Conservation (phyloP, 2,329 filamentous ascomycete genomes). For the Colletotrichum tropicale region DNA sequence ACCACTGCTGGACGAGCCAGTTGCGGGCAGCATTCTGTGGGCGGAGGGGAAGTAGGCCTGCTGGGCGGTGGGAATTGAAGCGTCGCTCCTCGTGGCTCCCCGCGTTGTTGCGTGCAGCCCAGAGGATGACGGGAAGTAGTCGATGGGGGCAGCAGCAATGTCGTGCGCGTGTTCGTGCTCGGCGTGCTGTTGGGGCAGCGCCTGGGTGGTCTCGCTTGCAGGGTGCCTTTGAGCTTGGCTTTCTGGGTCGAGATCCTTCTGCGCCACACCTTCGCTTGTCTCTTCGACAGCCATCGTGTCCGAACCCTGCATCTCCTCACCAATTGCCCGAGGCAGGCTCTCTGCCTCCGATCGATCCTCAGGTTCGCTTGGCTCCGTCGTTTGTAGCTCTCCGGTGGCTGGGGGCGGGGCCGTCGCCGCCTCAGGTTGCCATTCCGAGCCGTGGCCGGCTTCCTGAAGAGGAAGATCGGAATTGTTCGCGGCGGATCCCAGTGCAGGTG, state of each 20-base stretch:
- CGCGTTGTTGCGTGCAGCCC: conserved; percentile 7
- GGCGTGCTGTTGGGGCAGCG: background rate
- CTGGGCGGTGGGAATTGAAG: background rate
- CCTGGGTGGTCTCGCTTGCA: background rate
- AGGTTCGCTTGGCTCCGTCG: background rate
- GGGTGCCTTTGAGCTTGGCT: background rate
- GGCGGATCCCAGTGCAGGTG: conserved; percentile 5
- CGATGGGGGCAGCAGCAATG: background rate
- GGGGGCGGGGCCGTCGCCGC: background rate
- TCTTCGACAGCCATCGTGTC: background rate
- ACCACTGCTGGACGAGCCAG: background rate
- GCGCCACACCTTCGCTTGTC: background rate
- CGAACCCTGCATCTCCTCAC: background rate
- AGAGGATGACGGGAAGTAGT: conserved; percentile 3
- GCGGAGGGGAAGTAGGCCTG: background rate
- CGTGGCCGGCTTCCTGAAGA: background rate
- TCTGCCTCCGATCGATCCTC: background rate
- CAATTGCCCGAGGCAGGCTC: background rate
- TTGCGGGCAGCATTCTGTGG: background rate
- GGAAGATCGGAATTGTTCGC: background rate
- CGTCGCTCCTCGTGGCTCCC: background rate
- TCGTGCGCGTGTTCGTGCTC: background rate
- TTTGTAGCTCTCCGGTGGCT: background rate
- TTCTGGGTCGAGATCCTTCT: conserved; percentile 2
- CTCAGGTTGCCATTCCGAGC: background rate